A percentile compares a stretch with the other conserved stretches of the same genome.
Conservation (phyloP, 1,139 yeast species). For the Saccharomyces hybrid region DNA sequence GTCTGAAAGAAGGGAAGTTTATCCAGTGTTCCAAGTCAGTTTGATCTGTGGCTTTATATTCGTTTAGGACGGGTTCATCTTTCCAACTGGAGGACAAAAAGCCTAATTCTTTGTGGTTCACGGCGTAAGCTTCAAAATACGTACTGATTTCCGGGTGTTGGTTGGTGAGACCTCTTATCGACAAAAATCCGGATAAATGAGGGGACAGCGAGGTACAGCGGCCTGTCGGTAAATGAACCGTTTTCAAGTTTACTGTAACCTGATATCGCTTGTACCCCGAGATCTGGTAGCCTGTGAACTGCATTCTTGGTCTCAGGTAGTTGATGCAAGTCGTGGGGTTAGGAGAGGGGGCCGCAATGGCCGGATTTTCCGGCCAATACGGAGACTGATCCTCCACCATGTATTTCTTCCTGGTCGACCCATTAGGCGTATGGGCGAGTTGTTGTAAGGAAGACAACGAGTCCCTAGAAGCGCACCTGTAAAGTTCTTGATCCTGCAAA, state of each 20-base stretch:
- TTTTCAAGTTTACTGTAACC: constrained; percentile 25
- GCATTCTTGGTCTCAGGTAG: constrained; percentile 24
- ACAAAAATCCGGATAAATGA: constrained; percentile 66
- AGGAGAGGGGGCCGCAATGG: not conserved
- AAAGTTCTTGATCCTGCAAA: constrained; percentile 5
- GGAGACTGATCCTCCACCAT: constrained; percentile 7
- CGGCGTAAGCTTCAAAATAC: constrained; percentile 79
- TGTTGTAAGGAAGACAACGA: constrained; percentile 18
- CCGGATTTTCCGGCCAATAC: not conserved
- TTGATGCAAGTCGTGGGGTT: constrained; percentile 10
- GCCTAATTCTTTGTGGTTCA: constrained; percentile 47
- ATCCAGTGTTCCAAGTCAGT: constrained; percentile 87
- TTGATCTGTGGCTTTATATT: constrained; percentile 41
- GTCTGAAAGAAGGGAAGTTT: constrained; percentile 47
- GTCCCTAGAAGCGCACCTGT: constrained; percentile 17
- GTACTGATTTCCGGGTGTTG: constrained; percentile 75
- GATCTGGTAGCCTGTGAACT: constrained; percentile 29
- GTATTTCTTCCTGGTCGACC: constrained; percentile 6
- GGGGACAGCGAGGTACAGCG: constrained; percentile 14
- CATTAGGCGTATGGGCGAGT: constrained; percentile 5
- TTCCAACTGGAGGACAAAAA: constrained; percentile 41
- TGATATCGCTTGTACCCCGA: constrained; percentile 32
- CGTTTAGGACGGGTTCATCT: constrained; percentile 44
- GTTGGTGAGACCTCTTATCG: constrained; percentile 73
- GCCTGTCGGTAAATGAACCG: constrained; percentile 23